Conservation (phyloP, 768 basidiomycete genomes). For the Suillus tomentosus region DNA sequence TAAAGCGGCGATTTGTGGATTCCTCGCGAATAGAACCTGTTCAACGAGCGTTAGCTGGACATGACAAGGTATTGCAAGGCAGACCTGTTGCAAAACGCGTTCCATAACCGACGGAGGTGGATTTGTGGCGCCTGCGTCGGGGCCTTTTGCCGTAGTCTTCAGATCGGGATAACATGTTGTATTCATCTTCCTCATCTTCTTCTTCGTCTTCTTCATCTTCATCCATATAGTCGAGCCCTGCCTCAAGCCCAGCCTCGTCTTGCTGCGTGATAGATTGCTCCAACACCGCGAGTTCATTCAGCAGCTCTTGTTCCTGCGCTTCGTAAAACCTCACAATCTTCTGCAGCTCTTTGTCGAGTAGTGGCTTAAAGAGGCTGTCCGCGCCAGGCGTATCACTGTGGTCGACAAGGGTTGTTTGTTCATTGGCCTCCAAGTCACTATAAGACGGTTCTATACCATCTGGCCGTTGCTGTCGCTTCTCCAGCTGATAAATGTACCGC, state of each 20-base stretch:
- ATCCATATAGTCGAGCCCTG: constrained; percentile 53
- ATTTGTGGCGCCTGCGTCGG: constrained; percentile 39
- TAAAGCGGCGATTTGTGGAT: constrained; percentile 30
- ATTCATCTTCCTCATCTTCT: constrained; percentile 56
- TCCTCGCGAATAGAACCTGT: constrained; percentile 16
- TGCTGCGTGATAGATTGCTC: constrained; percentile 58
- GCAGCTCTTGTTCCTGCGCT: constrained; percentile 70
- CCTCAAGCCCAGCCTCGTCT: constrained; percentile 59
- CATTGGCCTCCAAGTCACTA: constrained; percentile 67
- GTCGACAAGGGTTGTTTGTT: constrained; percentile 57
- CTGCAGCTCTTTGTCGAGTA: constrained; percentile 79
- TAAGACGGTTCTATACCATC: constrained; percentile 42
- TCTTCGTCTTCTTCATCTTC: constrained; percentile 50
- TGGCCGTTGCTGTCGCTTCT: constrained; percentile 63
- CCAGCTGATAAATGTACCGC: constrained; percentile 82
- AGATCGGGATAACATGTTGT: constrained; percentile 23
- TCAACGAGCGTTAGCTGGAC: not conserved
- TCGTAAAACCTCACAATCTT: constrained; percentile 85
- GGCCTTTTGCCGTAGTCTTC: constrained; percentile 29
- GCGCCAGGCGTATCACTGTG: constrained; percentile 39
- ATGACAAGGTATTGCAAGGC: not conserved
- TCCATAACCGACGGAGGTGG: constrained; percentile 28
- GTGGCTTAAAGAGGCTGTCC: constrained; percentile 65
- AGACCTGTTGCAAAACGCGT: constrained; percentile 28
- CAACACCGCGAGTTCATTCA: constrained; percentile 58